Evolutionary conservation across 768 basidiomycete species (phyloP), one percentile per base, ranked within the genome.

Genomic region (Mycena alexandri): DNA sequence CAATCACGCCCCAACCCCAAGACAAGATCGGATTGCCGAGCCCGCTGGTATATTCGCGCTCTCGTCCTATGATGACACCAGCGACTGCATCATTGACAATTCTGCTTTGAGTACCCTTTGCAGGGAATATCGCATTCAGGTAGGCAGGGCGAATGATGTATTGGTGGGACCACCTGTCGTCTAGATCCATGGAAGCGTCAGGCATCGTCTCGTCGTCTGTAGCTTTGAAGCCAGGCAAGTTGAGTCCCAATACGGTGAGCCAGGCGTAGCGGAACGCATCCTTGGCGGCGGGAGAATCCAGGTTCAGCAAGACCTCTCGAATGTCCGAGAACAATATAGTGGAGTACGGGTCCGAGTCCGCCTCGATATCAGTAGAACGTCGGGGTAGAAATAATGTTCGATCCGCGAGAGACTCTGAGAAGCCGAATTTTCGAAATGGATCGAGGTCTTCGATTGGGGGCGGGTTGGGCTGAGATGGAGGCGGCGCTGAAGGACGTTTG

Each of bases 281-380:
- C 78, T 87, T 88, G 0, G 87, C 86, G 29, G 72, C 76, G 14
- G 72, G 65, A 19, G 84, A 82, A 16, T 75, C 78, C 50, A 92
- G 65, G 53, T 81, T 68, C 50, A 93, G 76, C 16, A 94, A 76
- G 34, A 89, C 76, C 5, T 85, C 76, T 22, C 87, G 86, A 67
- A 95, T 84, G 72, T 95, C 94, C 38, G 86, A 83, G 75, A 95
- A 91, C 17, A 95, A 78, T 36, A 95, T 84, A 5, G 85, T 88
- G 3, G 88, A 81, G 73, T 92, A 93, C 8, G 93, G 94, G 75
- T 95, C 94, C 19, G 79, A 75, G 25, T 84, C 80, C 21, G 79
- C 80, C 21, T 79, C 79, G 6, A 85, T 82, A 63, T 89, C 82
- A 10, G 79, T 78, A 3, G 89, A 87, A 54, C 89, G 87, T 9